A percentile compares a stretch with the other conserved stretches of the same genome.
Conservation (phyloP, 2,329 filamentous ascomycete species). For the Phialocephala subalpina region DNA sequence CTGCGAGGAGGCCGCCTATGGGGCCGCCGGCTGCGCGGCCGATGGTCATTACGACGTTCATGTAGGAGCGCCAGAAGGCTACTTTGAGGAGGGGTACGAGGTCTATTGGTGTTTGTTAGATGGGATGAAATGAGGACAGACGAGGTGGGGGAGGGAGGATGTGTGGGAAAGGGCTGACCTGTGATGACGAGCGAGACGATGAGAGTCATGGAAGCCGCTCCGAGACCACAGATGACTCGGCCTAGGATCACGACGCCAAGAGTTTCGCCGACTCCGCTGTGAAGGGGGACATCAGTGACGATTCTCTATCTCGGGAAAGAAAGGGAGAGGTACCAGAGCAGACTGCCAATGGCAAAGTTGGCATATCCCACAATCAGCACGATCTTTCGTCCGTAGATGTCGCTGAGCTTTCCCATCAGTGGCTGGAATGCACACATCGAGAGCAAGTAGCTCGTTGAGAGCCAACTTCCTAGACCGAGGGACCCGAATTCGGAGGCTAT, state of each 20-base stretch:
- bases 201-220: constrained; percentile 57
- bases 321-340: neutral
- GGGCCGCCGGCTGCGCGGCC: constrained; percentile 1
- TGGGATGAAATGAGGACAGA: neutral
- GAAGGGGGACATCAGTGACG: neutral
- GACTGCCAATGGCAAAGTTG: constrained; percentile 55
- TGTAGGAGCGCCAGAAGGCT: constrained; percentile 8
- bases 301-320: neutral
- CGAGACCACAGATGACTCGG: constrained; percentile 58
- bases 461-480: constrained; percentile 5
- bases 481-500: neutral
- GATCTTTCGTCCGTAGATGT: constrained; percentile 63
- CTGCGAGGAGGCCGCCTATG: constrained; percentile 4
- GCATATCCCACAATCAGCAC: constrained; percentile 58
- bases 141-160: neutral
- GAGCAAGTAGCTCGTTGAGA: neutral
- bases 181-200: constrained; percentile 48
- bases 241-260: constrained; percentile 60
- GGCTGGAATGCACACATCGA: constrained; percentile 56
- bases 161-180: neutral
- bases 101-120: neutral
- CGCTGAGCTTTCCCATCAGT: constrained; percentile 63
- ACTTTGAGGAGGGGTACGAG: constrained; percentile 5
- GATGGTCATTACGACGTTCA: constrained; percentile 12
- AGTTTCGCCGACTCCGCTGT: constrained; percentile 52